These are phyloP conservation scores for Bipolaris cookei DNA, from an alignment of 2,329 filamentous ascomycete species.

Conservation along the genomic window DNA sequence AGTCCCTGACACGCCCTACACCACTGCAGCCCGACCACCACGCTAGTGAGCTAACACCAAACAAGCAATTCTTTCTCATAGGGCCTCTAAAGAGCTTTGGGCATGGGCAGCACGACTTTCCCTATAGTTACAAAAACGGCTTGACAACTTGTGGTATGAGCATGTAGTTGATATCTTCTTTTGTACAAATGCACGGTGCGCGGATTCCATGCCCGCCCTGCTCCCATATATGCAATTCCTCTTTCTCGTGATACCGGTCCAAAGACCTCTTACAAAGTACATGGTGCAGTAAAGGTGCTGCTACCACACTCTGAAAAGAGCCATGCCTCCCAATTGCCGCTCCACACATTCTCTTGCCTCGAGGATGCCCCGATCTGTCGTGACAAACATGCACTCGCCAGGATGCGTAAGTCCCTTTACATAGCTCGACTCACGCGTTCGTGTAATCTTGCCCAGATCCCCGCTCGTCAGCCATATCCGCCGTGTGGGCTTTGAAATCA, in stretches of 20 bases:
- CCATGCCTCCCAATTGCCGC: conserved; percentile 78
- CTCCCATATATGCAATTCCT: conserved; percentile 1
- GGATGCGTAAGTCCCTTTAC: conserved; percentile 75
- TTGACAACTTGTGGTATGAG: not conserved
- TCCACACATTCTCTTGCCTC: conserved; percentile 84
- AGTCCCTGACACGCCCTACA: not conserved
- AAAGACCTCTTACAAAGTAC: conserved; percentile 11
- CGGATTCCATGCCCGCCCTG: not conserved
- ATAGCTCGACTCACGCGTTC: conserved; percentile 70
- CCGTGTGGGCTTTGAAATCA: conserved; percentile 77
- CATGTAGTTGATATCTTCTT: conserved; percentile 2
- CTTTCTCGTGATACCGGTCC: conserved; percentile 11
- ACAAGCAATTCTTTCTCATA: not conserved
- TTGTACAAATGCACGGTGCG: conserved; percentile 13
- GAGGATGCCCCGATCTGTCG: conserved; percentile 77
- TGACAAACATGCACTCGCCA: conserved; percentile 83
- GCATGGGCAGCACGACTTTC: not conserved
- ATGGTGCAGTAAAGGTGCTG: not conserved
- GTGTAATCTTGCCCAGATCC: conserved; percentile 68
- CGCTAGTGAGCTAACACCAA: not conserved
- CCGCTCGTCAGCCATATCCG: conserved; percentile 69
- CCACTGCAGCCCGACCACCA: not conserved
- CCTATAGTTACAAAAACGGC: not conserved
- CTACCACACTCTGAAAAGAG: conserved; percentile 71
- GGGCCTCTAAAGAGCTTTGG: not conserved